Base-by-base conservation (phyloP, 108 stramenopile genomes). In the Cyclotella distinguenda region DNA sequence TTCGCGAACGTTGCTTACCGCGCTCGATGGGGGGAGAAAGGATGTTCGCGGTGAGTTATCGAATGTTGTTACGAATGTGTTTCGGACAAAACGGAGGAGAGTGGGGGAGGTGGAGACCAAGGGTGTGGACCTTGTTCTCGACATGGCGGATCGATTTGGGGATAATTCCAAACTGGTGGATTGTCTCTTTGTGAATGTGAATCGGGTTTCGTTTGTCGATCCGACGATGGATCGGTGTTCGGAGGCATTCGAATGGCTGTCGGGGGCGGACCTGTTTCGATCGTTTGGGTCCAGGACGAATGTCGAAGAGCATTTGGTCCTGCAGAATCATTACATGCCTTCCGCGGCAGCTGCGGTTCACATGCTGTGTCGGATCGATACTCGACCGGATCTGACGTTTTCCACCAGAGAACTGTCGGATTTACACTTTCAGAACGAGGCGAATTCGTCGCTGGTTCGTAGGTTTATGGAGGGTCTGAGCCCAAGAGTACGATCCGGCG, bases 311-410 rank as follows among this genome's bases (percentile, higher is more conserved):
- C 71, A 78, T 48, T 70, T 60, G 3, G 62, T 75, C 0, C 57
- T 85, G 52, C 82, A 86, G 54, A 63, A 72, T 18, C 69, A 55
- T 39, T 65, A 82, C 66, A 74, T 85, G 30, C 86, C 89, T 10
- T 64, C 73, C 13, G 79, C 83, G 15, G 87, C 86, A 7, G 91
- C 83, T 11, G 85, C 88, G 16, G 67, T 87, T 60, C 88, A 93
- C 66, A 36, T 93, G 16, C 76, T 93, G 8, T 89, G 91, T 55
- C 82, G 86, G 28, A 86, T 93, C 12, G 91, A 93, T 60, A 77
- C 82, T 9, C 67, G 74, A 35, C 78, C 88, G 13, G 80, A 88
- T 40, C 69, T 93, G 50, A 78, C 82, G 6, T 80, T 85, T 32
- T 84, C 88, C 9, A 81, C 76, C 1, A 69, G 87, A 30, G 74